Base-by-base conservation (phyloP, 805 yeast species). In the Millerozyma acaciae region DNA sequence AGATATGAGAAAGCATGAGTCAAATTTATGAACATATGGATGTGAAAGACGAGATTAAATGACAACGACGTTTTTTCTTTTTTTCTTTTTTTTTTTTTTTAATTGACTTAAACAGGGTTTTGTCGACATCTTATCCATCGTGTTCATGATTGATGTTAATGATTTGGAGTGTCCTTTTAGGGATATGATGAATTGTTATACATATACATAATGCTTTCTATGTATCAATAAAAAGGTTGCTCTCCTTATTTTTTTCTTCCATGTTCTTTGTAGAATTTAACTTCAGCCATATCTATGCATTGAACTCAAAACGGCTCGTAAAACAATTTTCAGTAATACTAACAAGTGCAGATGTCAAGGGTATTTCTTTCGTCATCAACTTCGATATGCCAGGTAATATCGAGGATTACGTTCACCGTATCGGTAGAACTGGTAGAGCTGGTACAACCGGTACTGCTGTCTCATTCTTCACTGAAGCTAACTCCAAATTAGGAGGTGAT, bases 351-450 rank as follows among this genome's bases (percentile, higher is more conserved):
- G 98, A 93, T 70, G 98, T 93, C 66, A 93, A 93, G 75, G 98
- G 97, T 63, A 86, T 93, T 60, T 83, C 89, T 51, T 80, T 72
- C 54, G 98, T 93, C 42, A 75, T 93, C 61, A 93, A 93, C 79
- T 87, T 76, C 57, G 97, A 90, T 65, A 90, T 90, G 89, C 97
- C 98, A 57, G 88, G 86, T 65, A 90, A 90, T 69, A 86, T 89
- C 58, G 98, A 93, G 74, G 97, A 93, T 70, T 90, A 90, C 62
- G 97, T 90, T 44, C 98, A 90, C 65, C 80, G 98, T 72, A 93
- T 90, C 57, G 98, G 98, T 65, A 89, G 97, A 78, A 89, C 98
- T 45, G 98, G 98, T 62, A 87, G 98, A 78, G 98, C 97, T 48
- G 97, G 97, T 62, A 80, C 88, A 43, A 73, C 75, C 43, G 98